Conservation (phyloP, 768 basidiomycete species). For the Lactifluus pinguis region DNA sequence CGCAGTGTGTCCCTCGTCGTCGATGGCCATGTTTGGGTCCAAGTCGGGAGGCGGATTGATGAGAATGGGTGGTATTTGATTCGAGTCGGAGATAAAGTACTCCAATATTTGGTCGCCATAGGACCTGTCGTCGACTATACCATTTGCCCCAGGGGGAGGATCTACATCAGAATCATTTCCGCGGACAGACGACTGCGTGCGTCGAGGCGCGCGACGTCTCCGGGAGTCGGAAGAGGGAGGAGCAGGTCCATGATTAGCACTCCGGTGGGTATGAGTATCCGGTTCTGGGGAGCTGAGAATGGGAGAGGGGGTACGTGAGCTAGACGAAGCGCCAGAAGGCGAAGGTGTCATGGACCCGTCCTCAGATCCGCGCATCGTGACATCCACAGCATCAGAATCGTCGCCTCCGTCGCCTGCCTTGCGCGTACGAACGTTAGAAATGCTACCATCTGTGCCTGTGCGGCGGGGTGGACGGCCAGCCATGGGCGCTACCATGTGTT, state of each 20-base stretch:
- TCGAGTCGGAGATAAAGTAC: slow-evolving; percentile 97
- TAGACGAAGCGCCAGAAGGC: slow-evolving; percentile 75
- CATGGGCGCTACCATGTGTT: slow-evolving; percentile 79
- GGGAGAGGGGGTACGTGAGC: slow-evolving; percentile 91
- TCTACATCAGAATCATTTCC: slow-evolving; percentile 40
- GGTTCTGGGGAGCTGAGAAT: slow-evolving; percentile 53
- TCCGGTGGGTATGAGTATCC: slow-evolving; percentile 31
- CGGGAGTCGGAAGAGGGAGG: slow-evolving; percentile 30
- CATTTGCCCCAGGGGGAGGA: slow-evolving; percentile 32
- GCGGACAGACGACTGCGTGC: slow-evolving; percentile 32
- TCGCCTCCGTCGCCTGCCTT: slow-evolving; percentile 40
- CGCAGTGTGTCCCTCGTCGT: slow-evolving; percentile 96
- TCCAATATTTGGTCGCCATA: slow-evolving; percentile 96
- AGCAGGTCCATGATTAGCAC: slow-evolving; percentile 31
- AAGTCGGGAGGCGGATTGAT: slow-evolving; percentile 84
- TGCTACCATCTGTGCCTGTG: slow-evolving; percentile 19
- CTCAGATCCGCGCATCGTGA: slow-evolving; percentile 65
- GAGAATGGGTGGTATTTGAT: slow-evolving; percentile 80
- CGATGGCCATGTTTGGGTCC: slow-evolving; percentile 92
- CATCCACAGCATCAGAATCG: slow-evolving; percentile 48
- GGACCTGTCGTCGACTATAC: slow-evolving; percentile 45
- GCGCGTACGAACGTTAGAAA: slow-evolving; percentile 40
- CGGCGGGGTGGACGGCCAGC: slow-evolving; percentile 35
- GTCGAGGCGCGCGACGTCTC: slow-evolving; percentile 40
- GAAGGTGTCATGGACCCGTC: slow-evolving; percentile 88